Base-by-base conservation (phyloP, 768 basidiomycete genomes). In the Russula vinacea region DNA sequence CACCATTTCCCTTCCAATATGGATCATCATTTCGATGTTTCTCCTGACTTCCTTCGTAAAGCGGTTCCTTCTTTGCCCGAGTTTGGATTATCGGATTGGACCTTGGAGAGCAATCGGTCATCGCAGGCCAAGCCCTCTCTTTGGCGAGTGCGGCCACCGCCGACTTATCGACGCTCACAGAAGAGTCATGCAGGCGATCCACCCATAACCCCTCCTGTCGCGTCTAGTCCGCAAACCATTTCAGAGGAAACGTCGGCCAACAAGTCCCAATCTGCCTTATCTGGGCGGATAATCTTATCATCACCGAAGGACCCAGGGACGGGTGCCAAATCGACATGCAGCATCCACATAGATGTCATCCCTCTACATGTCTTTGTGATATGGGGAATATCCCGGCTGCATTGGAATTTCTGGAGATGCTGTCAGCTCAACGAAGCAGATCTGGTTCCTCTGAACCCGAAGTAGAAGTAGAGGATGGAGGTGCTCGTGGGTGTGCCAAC, bases 341-440 rank as follows among this genome's bases (percentile, higher is more conserved):
- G 55, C 5, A 56, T 84, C 37, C 76, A 80, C 33, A 70, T 84
- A n/a, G 71, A 72, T n/a, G 55, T 83, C 9, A 76, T 77, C 11
- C 88, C 93, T 11, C 69, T 95, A 11, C 92, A 94, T 70, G 47
- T 89, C n/a, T 91, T 92, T 70, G 57, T 90, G 92, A 95, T 72
- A 75, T 92, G 52, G 80, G 74, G 39, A 72, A 77, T 60, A 67
- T 79, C 22, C 67, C 83, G 56, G 71, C 73, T 64, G 74, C 79
- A 51, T 70, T 83, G 39, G 70, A 74, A 0, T 89, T 88, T 66
- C 44, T 88, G 49, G 77, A 83, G 10, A 79, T 81, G 16, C 44
- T 81, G 40, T 67, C 72, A n/a, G 71, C 22, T 16, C 35, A 17
- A 29, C 50, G 24, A 32, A 58, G 10, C 5, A 53, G 24, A n/a